A percentile compares a stretch with the other conserved stretches of the same genome.
phyloP scores from a whole-genome alignment of 164 flowering plant genomes.

The Vitis vinifera region DNA sequence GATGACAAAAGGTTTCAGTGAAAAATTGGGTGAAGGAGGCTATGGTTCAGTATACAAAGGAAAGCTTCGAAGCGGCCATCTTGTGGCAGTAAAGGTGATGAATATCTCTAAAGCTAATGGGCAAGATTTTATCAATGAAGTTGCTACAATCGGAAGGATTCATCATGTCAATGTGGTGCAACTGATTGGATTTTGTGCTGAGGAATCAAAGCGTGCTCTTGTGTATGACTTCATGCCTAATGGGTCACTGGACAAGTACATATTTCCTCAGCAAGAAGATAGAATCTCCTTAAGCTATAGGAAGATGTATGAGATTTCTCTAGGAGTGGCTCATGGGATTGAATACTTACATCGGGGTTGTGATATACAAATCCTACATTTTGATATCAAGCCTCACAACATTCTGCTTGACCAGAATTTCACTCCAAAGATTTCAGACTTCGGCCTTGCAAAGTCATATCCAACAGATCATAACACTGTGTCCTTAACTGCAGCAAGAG shows the following conservation, averaged over 20 bases:
- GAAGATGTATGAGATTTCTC: not conserved
- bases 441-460: not conserved
- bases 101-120: not conserved
- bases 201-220: no score
- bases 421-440: not conserved
- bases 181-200: no score
- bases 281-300: not conserved
- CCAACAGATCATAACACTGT: not conserved
- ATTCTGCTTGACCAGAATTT: not conserved
- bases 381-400: not conserved
- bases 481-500: not conserved
- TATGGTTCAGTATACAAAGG: no score
- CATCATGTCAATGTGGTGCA: no score
- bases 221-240: no score
- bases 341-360: constrained; percentile 1
- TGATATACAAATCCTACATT: not conserved
- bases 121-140: no score
- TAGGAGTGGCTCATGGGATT: not conserved
- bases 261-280: not conserved
- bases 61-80: not conserved
- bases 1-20: no score
- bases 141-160: no score
- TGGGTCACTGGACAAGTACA: no score
- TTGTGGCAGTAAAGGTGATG: not conserved
- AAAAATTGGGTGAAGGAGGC: no score